Percentiles rank a stretch among this genome's conserved stretches.
These are phyloP conservation scores for Esteya vermicola DNA, from an alignment of 2,329 filamentous ascomycete species.

Conservation along the genomic window DNA sequence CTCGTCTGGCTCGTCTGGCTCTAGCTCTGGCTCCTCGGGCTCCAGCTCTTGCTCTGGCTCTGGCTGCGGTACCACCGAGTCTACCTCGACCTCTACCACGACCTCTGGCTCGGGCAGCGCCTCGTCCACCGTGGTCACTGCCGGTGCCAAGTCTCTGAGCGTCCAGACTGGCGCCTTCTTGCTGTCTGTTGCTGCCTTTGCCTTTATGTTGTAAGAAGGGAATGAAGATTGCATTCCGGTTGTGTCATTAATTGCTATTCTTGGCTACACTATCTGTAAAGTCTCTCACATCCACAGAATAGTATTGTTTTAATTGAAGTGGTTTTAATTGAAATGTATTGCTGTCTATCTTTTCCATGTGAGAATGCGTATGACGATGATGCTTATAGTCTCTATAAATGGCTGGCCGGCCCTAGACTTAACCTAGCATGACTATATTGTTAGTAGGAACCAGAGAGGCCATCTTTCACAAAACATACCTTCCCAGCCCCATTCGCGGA, in stretches of 20 bases:
- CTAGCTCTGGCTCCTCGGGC: background rate
- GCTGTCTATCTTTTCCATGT: no score
- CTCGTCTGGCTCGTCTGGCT: background rate
- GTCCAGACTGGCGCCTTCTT: background rate
- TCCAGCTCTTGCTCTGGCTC: background rate
- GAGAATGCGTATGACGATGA: no score
- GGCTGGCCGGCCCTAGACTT: no score
- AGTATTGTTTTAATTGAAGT: no score
- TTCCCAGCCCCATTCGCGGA: slow-evolving; percentile 5
- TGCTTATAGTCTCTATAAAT: no score
- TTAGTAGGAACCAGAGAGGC: no score
- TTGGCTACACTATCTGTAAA: no score
- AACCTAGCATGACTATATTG: background rate
- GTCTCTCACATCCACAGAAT: no score
- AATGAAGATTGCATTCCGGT: no score
- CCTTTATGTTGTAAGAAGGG: background rate
- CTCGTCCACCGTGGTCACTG: background rate
- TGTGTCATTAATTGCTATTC: no score
- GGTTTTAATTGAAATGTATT: no score
- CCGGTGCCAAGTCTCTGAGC: background rate
- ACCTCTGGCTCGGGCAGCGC: background rate
- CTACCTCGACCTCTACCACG: background rate
- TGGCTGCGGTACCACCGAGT: background rate
- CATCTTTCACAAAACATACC: slow-evolving; percentile 1
- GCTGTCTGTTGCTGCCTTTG: background rate